Evolutionary conservation across 108 stramenopile genomes (phyloP).

Genomic region (Pelagomonas calceolata): DNA sequence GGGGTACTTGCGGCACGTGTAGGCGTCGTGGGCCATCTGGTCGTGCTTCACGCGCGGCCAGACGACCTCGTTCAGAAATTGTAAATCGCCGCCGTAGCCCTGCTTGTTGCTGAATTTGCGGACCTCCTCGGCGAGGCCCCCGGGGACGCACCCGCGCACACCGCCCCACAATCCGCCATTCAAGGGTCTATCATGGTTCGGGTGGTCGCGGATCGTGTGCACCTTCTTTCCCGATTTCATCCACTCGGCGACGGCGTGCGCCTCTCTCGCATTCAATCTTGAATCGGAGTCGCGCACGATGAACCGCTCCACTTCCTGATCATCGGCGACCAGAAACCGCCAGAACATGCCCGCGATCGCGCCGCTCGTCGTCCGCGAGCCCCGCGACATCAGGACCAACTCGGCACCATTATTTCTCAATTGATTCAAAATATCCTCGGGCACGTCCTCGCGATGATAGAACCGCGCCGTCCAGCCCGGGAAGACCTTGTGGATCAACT

Average conservation of each 20-base stretch:
- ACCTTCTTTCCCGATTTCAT: conserved; percentile 7
- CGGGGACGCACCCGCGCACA: neutral
- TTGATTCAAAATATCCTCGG: neutral
- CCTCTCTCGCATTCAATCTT: conserved; percentile 22
- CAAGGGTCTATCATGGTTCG: conserved; percentile 17
- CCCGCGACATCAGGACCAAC: neutral
- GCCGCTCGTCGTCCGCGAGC: neutral
- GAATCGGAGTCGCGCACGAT: conserved; percentile 23
- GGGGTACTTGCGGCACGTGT: conserved; percentile 19
- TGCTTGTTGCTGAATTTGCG: neutral
- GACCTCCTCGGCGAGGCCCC: neutral
- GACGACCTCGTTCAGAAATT: neutral
- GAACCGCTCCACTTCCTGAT: conserved; percentile 20
- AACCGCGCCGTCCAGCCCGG: conserved; percentile 21
- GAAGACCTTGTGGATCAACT: conserved; percentile 9
- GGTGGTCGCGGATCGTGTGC: conserved; percentile 23
- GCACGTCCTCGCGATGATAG: conserved; percentile 17
- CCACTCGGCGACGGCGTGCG: conserved; percentile 18
- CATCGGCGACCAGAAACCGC: conserved; percentile 21
- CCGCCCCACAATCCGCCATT: conserved; percentile 32
- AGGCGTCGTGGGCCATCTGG: conserved; percentile 19
- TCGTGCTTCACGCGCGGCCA: conserved; percentile 6
- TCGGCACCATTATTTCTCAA: conserved; percentile 9
- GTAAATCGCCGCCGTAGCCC: neutral
- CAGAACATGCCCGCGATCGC: conserved; percentile 23